Conservation (phyloP, 1,284 basidiomycete genomes). For the Takashimella koratensis region DNA sequence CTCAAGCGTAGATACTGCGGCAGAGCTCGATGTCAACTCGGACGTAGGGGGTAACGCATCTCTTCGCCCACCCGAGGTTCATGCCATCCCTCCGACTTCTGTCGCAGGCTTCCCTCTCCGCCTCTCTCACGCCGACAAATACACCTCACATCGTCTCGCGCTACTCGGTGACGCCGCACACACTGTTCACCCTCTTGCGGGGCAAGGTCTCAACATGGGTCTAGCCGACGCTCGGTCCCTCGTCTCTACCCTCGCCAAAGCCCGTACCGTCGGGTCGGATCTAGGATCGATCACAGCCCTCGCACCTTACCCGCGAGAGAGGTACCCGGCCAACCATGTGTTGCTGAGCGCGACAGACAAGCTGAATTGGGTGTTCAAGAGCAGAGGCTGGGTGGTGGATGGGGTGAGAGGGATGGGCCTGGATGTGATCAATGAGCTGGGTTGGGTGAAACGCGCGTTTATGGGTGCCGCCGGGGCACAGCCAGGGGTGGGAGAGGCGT, state of each 20-base stretch:
- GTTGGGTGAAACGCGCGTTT: slow-evolving; percentile 70
- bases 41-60: no score
- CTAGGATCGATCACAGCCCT: slow-evolving; percentile 78
- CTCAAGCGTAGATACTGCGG: neutral
- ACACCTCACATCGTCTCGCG: slow-evolving; percentile 59
- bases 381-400: slow-evolving; percentile 64
- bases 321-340: slow-evolving; percentile 81
- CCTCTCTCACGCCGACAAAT: slow-evolving; percentile 81
- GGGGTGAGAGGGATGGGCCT: slow-evolving; percentile 81
- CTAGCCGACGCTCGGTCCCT: slow-evolving; percentile 77
- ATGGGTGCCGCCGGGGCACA: slow-evolving; percentile 70
- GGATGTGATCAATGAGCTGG: slow-evolving; percentile 87
- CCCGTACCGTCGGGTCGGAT: slow-evolving; percentile 65
- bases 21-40: neutral
- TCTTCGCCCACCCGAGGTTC: slow-evolving; percentile 52
- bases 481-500: neutral
- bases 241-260: slow-evolving; percentile 59
- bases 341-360: slow-evolving; percentile 81
- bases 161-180: slow-evolving; percentile 96
- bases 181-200: slow-evolving; percentile 92
- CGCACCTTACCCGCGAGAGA: slow-evolving; percentile 67
- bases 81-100: slow-evolving; percentile 68
- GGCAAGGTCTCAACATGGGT: slow-evolving; percentile 93
- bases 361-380: slow-evolving; percentile 76
- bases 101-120: slow-evolving; percentile 87